Evolutionary conservation across 2,329 filamentous ascomycete genomes (phyloP), one percentile per base, ranked within the genome.

Genomic region (Clathrospora elynae): DNA sequence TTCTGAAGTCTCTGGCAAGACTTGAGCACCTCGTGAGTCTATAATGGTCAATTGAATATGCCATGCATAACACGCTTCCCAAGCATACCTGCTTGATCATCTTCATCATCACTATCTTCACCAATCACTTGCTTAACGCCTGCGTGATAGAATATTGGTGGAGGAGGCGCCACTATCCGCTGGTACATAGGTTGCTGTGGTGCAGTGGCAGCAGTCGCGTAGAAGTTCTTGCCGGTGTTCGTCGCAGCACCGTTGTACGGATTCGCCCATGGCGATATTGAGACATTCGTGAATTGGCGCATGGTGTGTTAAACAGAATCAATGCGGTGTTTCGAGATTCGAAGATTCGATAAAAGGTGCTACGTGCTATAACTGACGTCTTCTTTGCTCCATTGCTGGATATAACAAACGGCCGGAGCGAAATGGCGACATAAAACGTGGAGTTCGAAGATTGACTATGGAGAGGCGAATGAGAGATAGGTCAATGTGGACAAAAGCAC

Each of bases 371-470:
- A 55, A 53, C 47, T 56, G 57, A 57, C 33, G 47, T 55, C 46
- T 55, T 48, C 49, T 51, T 49, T 39, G 50, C 52, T 59, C 61
- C 66, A 70, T 70, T 56, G 52, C 53, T 48, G 61, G 49, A 53
- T 59, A 58, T 46, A 59, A 56, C 46, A 55, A 53, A 53, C 35
- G 49, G 42, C 14, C 58, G 54, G 52, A 45, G 53, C 44, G 55
- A 59, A 67, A 62, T 66, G 48, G 64, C 57, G 49, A 64, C 58
- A 64, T 66, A 51, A 53, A 60, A 68, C 61, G 65, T 68, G 65
- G 62, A 60, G 58, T 58, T 53, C 50, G 53, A 49, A 49, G 55
- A 60, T 57, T 52, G 51, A 58, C 43, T 61, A 62, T 48, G 60
- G 64, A 65, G 64, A 58, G 59, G 57, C 63, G 64, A 66, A 68